These are phyloP conservation scores for Musa balbisiana DNA, from an alignment of 202 grass and related monocot genomes.

Conservation along the genomic window DNA sequence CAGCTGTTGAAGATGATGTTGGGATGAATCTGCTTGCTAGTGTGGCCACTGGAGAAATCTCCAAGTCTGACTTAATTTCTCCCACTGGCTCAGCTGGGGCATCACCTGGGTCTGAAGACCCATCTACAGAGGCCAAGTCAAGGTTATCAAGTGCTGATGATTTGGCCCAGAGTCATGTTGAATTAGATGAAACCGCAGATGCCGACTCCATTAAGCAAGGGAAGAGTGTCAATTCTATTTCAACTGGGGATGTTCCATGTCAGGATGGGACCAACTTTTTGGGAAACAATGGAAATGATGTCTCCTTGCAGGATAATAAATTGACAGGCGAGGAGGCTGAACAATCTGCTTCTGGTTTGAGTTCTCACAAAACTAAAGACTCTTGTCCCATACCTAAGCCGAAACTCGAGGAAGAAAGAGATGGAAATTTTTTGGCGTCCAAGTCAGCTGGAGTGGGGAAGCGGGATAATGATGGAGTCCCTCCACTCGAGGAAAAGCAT, in stretches of 20 bases:
- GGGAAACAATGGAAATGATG: conserved; percentile 5
- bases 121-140: conserved; percentile 29
- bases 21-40: conserved; percentile 79
- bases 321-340: conserved; percentile 7
- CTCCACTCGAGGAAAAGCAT: conserved; percentile 9
- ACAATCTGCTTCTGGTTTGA: conserved; percentile 9
- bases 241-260: conserved; percentile 16
- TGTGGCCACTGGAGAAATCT: conserved; percentile 63
- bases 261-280: background rate
- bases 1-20: conserved; percentile 44
- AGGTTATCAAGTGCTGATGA: conserved; percentile 25
- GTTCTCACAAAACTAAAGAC: conserved; percentile 28
- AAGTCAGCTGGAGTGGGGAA: background rate
- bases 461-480: conserved; percentile 13
- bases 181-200: conserved; percentile 26
- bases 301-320: conserved; percentile 13
- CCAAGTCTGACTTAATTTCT: conserved; percentile 52
- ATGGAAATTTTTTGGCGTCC: conserved; percentile 1
- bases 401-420: conserved; percentile 20
- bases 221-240: conserved; percentile 22
- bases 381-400: conserved; percentile 21
- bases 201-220: conserved; percentile 23
- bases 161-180: background rate
- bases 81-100: conserved; percentile 30
- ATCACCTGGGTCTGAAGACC: conserved; percentile 25